Conservation (phyloP, 2,329 filamentous ascomycete genomes). For the Penicillium sp. region DNA sequence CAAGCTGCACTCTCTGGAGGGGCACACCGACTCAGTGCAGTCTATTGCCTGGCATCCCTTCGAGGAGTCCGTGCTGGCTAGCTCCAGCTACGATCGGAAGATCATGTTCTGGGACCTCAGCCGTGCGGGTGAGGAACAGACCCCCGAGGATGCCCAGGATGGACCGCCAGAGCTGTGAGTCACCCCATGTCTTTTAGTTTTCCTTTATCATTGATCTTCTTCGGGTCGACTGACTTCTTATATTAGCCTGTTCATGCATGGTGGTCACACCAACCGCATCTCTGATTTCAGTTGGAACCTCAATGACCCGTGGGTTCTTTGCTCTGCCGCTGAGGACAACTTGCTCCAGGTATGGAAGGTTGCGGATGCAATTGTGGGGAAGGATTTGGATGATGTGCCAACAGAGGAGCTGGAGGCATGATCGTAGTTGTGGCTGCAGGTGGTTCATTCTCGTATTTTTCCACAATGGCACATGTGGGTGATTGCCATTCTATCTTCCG, state of each 20-base stretch:
- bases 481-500: slow-evolving; percentile 4
- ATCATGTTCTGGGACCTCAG: slow-evolving; percentile 97
- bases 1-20: slow-evolving; percentile 86
- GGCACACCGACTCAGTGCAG: slow-evolving; percentile 86
- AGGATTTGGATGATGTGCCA: slow-evolving; percentile 72
- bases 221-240: slow-evolving; percentile 4
- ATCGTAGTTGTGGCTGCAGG: slow-evolving; percentile 12
- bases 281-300: slow-evolving; percentile 98
- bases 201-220: not conserved
- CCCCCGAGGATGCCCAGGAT: slow-evolving; percentile 91
- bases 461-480: not conserved
- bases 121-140: slow-evolving; percentile 88
- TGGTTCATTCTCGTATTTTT: not conserved
- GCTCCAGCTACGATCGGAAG: slow-evolving; percentile 87
- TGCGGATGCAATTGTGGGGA: slow-evolving; percentile 76
- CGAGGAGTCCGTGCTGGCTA: slow-evolving; percentile 84
- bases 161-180: slow-evolving; percentile 90
- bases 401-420: slow-evolving; percentile 71
- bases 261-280: slow-evolving; percentile 94
- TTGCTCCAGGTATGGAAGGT: slow-evolving; percentile 94
- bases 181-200: slow-evolving; percentile 1
- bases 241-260: slow-evolving; percentile 89
- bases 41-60: slow-evolving; percentile 93
- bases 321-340: slow-evolving; percentile 95
- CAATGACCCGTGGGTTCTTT: slow-evolving; percentile 95